Evolutionary conservation across 768 basidiomycete genomes (phyloP).

Genomic region (Coprinopsis cinerea): DNA sequence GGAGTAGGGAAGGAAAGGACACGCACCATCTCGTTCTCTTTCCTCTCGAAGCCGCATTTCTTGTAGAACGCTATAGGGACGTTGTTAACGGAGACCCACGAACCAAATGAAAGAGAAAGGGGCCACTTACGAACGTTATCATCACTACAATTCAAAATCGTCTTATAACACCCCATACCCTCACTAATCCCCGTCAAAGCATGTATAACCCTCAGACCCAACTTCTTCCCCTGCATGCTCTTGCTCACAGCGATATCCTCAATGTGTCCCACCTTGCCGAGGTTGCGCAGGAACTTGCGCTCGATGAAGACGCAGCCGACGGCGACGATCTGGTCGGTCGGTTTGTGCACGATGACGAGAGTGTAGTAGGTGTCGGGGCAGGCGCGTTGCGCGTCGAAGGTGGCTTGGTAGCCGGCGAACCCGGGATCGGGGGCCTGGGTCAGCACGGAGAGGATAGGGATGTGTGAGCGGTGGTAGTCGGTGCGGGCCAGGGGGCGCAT

Average conservation of each 20-base stretch:
- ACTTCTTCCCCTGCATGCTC: slow-evolving; percentile 83
- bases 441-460: slow-evolving; percentile 78
- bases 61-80: slow-evolving; percentile 80
- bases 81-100: slow-evolving; percentile 6
- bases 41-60: slow-evolving; percentile 90
- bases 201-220: slow-evolving; percentile 84
- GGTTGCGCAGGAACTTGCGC: slow-evolving; percentile 85
- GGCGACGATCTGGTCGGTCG: slow-evolving; percentile 74
- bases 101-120: slow-evolving; percentile 7
- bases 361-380: slow-evolving; percentile 68
- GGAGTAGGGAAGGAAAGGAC: neutral
- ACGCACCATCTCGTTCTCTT: slow-evolving; percentile 90
- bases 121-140: slow-evolving; percentile 78
- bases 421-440: slow-evolving; percentile 63
- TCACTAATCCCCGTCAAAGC: slow-evolving; percentile 83
- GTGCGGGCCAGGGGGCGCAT: slow-evolving; percentile 85
- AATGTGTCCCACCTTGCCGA: slow-evolving; percentile 91
- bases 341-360: slow-evolving; percentile 75
- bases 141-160: slow-evolving; percentile 91
- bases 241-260: slow-evolving; percentile 96
- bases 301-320: slow-evolving; percentile 85
- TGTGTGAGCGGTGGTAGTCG: slow-evolving; percentile 79
- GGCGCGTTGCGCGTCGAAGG: slow-evolving; percentile 56
- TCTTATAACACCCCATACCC: slow-evolving; percentile 85
- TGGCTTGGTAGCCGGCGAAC: slow-evolving; percentile 59